phyloP scores from a whole-genome alignment of 2,329 filamentous ascomycete species.

The Colletotrichum sp. region DNA sequence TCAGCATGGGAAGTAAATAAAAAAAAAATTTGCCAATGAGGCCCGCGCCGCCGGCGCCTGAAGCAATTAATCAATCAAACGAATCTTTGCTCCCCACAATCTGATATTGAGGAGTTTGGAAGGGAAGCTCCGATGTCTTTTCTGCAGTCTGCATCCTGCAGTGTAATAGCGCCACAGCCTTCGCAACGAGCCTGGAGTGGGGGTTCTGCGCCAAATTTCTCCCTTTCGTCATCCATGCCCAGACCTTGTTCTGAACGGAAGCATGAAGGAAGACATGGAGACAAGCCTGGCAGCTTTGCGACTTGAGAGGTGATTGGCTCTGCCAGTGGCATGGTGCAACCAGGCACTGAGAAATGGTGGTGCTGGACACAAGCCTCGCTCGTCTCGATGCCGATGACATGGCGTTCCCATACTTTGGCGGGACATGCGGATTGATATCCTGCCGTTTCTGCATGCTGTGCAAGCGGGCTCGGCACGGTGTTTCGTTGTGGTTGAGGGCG shows the following conservation, averaged over 20 bases:
- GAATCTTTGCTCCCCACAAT: background rate
- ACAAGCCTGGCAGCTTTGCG: background rate
- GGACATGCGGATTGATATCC: background rate
- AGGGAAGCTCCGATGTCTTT: constrained; percentile 9
- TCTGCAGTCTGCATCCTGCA: constrained; percentile 7
- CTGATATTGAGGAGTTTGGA: background rate
- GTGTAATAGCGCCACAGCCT: constrained; percentile 3
- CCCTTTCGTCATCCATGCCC: constrained; percentile 7
- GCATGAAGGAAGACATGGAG: background rate
- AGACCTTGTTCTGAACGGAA: background rate
- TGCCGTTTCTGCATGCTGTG: background rate
- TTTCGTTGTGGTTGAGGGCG: background rate
- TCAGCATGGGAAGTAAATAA: background rate
- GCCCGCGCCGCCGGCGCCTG: constrained; percentile 18
- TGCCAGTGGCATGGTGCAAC: constrained; percentile 1
- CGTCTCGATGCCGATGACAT: constrained; percentile 8
- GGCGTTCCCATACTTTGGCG: background rate
- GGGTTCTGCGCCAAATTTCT: background rate
- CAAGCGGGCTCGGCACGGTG: background rate
- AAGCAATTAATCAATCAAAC: background rate
- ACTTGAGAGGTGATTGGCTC: background rate
- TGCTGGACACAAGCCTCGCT: background rate
- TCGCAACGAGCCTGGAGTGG: background rate
- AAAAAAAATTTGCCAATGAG: background rate
- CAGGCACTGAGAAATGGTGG: background rate